Conservation (phyloP, 345 rosid species). For the Microcos paniculata region DNA sequence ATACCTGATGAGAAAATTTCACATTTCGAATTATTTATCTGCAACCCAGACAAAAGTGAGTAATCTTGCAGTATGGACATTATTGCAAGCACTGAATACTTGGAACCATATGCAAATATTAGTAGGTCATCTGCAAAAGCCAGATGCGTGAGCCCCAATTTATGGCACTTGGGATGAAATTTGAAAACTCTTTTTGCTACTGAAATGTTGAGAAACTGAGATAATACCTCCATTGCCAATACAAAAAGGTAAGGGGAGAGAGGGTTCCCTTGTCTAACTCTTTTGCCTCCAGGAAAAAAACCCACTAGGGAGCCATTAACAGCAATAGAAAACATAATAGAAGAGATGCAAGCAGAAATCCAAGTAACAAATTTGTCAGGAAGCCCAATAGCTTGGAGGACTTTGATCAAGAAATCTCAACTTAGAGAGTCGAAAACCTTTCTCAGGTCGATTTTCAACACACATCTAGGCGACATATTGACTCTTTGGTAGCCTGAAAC, state of each 20-base stretch:
- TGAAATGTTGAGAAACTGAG: neutral
- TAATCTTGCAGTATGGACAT: too few species aligned
- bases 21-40: too few species aligned
- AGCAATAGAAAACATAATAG: too few species aligned
- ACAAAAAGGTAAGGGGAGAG: neutral
- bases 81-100: neutral
- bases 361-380: neutral
- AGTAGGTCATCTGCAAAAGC: neutral
- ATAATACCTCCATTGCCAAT: neutral
- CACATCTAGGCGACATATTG: neutral
- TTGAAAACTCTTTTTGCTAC: too few species aligned
- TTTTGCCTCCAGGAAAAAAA: too few species aligned
- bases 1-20: neutral
- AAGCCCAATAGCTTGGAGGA: neutral
- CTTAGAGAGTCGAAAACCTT: too few species aligned
- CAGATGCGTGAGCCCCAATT: too few species aligned
- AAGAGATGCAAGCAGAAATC: neutral
- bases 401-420: neutral
- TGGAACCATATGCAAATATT: neutral
- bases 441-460: too few species aligned
- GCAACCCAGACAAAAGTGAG: too few species aligned
- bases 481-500: neutral
- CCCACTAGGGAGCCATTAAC: too few species aligned
- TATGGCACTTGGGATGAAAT: neutral
- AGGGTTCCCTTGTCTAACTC: neutral